A percentile compares a stretch with the other conserved stretches of the same genome.
Conservation (phyloP, 306 rosid species). For the Mimosa bimucronata region DNA sequence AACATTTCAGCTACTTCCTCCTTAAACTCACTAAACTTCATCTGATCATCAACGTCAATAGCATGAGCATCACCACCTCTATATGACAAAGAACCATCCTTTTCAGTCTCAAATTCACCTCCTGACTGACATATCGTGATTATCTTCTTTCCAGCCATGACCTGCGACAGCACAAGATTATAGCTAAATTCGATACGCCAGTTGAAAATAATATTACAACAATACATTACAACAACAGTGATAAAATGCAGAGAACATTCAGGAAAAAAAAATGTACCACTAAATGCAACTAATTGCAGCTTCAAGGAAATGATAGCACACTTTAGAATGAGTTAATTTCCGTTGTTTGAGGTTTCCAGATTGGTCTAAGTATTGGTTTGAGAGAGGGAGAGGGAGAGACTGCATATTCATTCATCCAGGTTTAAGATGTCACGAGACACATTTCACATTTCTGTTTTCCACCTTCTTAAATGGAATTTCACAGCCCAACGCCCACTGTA, state of each 20-base stretch:
- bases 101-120: slow-evolving; percentile 70
- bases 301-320: not conserved
- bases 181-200: slow-evolving; percentile 10
- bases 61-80: slow-evolving; percentile 92
- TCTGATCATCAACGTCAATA: slow-evolving; percentile 76
- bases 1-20: slow-evolving; percentile 84
- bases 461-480: not conserved
- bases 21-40: slow-evolving; percentile 74
- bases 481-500: not conserved
- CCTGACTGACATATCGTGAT: slow-evolving; percentile 95
- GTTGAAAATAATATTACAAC: not conserved
- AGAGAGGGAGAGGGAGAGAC: not conserved
- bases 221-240: not conserved
- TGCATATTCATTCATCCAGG: slow-evolving; percentile 10
- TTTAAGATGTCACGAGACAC: not conserved
- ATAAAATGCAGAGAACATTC: slow-evolving; percentile 1
- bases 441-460: not conserved
- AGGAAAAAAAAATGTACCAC: slow-evolving; percentile 16
- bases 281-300: too few species aligned
- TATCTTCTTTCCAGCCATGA: slow-evolving; percentile 69
- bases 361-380: not conserved
- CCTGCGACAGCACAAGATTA: slow-evolving; percentile 45
- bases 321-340: not conserved
- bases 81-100: slow-evolving; percentile 75
- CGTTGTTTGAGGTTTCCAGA: slow-evolving; percentile 1